A percentile compares a stretch with the other conserved stretches of the same genome.
phyloP scores from a whole-genome alignment of 805 yeast species.

The Ogataea angusta region DNA sequence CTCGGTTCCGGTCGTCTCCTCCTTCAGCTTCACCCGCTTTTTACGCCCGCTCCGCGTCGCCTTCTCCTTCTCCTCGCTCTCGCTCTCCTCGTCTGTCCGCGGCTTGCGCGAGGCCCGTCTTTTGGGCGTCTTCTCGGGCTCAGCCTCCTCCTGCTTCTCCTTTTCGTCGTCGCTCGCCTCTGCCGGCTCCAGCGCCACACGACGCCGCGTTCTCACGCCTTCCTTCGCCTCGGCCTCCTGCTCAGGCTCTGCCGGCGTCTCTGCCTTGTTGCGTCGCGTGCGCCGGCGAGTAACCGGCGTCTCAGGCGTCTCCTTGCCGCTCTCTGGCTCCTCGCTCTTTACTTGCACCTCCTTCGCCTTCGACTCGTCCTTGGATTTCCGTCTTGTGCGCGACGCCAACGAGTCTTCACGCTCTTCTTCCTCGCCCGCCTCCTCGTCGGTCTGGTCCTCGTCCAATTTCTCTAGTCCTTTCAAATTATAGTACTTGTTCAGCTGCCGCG shows the following conservation, averaged over 20 bases:
- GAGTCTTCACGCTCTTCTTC: constrained; percentile 6
- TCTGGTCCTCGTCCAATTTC: constrained; percentile 20
- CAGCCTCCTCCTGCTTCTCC: constrained; percentile 4
- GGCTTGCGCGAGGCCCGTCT: constrained; percentile 1
- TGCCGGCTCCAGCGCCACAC: background rate
- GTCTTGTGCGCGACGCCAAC: constrained; percentile 11
- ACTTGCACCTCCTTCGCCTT: background rate
- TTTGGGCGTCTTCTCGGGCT: constrained; percentile 1
- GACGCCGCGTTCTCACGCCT: constrained; percentile 1
- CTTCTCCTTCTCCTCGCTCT: constrained; percentile 6
- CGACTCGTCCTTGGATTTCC: constrained; percentile 8
- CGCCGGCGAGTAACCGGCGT: constrained; percentile 7
- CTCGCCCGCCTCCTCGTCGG: background rate
- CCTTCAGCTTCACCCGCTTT: constrained; percentile 11
- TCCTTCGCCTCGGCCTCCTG: constrained; percentile 3
- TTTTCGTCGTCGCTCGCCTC: constrained; percentile 6
- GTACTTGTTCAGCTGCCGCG: constrained; percentile 20
- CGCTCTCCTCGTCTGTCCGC: constrained; percentile 5
- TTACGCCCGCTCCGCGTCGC: constrained; percentile 10
- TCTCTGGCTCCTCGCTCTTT: constrained; percentile 6
- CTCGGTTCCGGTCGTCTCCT: constrained; percentile 5
- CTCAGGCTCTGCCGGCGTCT: constrained; percentile 1
- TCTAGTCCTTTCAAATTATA: constrained; percentile 30
- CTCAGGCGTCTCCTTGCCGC: constrained; percentile 5
- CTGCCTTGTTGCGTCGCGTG: constrained; percentile 2